phyloP scores from a whole-genome alignment of 2,329 filamentous ascomycete genomes.

The Neurospora crassa region DNA sequence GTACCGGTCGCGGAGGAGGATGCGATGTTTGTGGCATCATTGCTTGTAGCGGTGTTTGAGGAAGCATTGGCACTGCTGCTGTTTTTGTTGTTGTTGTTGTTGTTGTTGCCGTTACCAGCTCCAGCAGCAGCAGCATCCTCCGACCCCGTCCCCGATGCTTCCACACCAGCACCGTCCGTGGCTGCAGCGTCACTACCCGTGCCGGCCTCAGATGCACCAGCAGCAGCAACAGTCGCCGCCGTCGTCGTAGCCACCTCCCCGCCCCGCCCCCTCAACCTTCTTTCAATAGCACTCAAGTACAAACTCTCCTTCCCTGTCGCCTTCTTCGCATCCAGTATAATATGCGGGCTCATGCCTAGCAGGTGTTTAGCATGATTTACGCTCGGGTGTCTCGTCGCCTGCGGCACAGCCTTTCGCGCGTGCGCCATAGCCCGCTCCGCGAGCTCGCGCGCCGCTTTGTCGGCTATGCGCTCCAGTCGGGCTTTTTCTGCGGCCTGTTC shows the following conservation, averaged over 20 bases:
- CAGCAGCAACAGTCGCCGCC: neutral
- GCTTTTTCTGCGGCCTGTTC: slow-evolving; percentile 51
- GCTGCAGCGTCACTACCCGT: too few relatives aligned
- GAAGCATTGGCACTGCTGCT: neutral
- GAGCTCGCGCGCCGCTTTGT: slow-evolving; percentile 43
- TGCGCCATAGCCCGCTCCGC: slow-evolving; percentile 48
- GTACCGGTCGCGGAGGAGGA: neutral
- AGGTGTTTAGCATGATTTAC: slow-evolving; percentile 48
- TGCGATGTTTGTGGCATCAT: neutral
- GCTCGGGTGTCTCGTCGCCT: slow-evolving; percentile 44
- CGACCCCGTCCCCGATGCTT: neutral
- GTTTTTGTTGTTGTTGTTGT: neutral
- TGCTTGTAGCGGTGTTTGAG: neutral
- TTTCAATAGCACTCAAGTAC: slow-evolving; percentile 53
- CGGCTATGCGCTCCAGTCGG: slow-evolving; percentile 49
- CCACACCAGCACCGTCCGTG: neutral
- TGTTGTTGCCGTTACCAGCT: neutral
- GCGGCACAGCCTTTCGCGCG: slow-evolving; percentile 39
- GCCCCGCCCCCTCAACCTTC: slow-evolving; percentile 30
- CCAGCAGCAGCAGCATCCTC: neutral
- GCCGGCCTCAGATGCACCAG: slow-evolving; percentile 11
- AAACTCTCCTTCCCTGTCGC: slow-evolving; percentile 69
- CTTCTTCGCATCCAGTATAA: slow-evolving; percentile 70
- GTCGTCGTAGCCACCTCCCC: slow-evolving; percentile 7
- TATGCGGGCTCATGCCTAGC: slow-evolving; percentile 47